Conservation (phyloP, 1,284 basidiomycete genomes). For the Sanghuangporus baumii region DNA sequence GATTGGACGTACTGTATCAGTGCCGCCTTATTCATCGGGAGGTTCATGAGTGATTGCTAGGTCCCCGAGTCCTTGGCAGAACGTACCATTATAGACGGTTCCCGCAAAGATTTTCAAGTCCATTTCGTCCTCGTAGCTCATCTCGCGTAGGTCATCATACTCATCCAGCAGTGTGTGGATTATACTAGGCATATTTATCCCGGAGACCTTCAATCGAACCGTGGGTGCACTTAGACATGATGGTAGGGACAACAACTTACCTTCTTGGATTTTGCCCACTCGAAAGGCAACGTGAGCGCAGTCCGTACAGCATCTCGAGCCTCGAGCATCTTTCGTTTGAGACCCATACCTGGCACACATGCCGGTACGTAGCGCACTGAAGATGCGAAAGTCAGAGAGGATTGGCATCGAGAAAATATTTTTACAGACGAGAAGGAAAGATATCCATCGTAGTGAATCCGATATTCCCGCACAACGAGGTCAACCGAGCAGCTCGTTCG, state of each 20-base stretch:
- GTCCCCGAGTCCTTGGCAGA: not conserved
- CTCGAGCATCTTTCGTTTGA: slow-evolving; percentile 5
- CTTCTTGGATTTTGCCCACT: not conserved
- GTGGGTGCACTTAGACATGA: not conserved
- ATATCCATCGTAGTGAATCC: not conserved
- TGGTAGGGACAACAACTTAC: not conserved
- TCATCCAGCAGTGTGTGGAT: slow-evolving; percentile 1
- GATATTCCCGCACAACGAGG: not conserved
- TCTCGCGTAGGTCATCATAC: not conserved
- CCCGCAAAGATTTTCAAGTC: not conserved
- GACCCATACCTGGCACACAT: slow-evolving; percentile 11
- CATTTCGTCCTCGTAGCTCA: slow-evolving; percentile 1
- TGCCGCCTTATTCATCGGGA: not conserved
- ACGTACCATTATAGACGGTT: slow-evolving; percentile 9
- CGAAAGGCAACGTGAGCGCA: not conserved
- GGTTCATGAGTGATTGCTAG: not conserved
- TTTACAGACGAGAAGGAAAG: slow-evolving; percentile 7
- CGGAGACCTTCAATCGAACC: not conserved
- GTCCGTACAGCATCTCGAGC: not conserved
- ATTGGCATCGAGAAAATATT: not conserved
- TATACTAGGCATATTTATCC: not conserved
- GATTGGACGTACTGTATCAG: not conserved
- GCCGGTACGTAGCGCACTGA: slow-evolving; percentile 10
- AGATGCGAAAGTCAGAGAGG: not conserved
- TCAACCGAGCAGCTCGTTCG: slow-evolving; percentile 1